phyloP scores from a whole-genome alignment of 2,329 filamentous ascomycete species.

The Colletotrichum chlorophyti region DNA sequence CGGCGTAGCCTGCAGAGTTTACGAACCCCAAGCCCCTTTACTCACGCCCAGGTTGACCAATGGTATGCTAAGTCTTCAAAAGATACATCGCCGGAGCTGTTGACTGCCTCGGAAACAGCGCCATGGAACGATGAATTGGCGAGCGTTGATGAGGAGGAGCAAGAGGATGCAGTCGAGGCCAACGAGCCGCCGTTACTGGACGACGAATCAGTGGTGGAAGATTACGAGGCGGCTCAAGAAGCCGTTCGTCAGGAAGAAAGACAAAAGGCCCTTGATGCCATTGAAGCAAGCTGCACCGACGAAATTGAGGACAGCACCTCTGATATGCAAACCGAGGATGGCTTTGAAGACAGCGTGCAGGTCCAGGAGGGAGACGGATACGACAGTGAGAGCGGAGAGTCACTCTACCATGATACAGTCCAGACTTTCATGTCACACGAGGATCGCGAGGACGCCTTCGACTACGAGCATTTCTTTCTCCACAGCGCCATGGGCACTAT shows the following conservation, averaged over 20 bases:
- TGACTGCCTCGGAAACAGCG: conserved; percentile 28
- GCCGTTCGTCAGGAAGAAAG: conserved; percentile 33
- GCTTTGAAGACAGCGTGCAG: conserved; percentile 43
- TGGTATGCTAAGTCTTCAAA: conserved; percentile 49
- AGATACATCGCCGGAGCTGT: conserved; percentile 31
- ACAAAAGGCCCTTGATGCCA: conserved; percentile 22
- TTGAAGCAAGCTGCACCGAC: conserved; percentile 16
- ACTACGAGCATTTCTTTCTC: conserved; percentile 95
- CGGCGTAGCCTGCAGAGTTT: conserved; percentile 79
- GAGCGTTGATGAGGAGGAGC: conserved; percentile 35
- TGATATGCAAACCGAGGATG: conserved; percentile 47
- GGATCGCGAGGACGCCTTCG: conserved; percentile 92
- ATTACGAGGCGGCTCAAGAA: conserved; percentile 36
- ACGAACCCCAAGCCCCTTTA: conserved; percentile 80
- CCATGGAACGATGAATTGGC: conserved; percentile 40
- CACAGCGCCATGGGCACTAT: conserved; percentile 89
- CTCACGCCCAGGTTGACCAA: conserved; percentile 67
- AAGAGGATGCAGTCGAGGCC: conserved; percentile 7
- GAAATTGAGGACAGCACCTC: conserved; percentile 40
- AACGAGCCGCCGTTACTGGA: conserved; percentile 9
- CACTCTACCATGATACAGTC: conserved; percentile 67
- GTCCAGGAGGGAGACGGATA: conserved; percentile 45
- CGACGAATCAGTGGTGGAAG: conserved; percentile 30
- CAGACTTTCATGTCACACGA: conserved; percentile 78
- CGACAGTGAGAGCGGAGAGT: conserved; percentile 69